These are phyloP conservation scores for Penicillium fimorum DNA, from an alignment of 495 filamentous ascomycete species.

Conservation along the genomic window DNA sequence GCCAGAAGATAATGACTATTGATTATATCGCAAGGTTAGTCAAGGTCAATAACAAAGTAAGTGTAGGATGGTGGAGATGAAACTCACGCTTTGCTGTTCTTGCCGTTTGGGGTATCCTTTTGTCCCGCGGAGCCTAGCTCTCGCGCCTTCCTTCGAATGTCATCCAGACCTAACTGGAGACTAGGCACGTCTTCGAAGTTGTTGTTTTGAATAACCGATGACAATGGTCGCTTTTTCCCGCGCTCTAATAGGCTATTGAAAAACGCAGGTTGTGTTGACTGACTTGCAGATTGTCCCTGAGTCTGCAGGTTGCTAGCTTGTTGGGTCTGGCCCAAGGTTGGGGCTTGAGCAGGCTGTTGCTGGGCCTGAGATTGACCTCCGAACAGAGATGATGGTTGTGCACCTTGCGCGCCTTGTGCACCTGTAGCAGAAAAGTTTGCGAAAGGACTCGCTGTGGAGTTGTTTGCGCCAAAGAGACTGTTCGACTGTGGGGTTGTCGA, in stretches of 20 bases:
- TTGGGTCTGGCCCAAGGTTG: constrained; percentile 33
- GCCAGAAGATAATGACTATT: constrained; percentile 77
- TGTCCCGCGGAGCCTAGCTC: constrained; percentile 62
- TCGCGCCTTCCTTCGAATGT: constrained; percentile 79
- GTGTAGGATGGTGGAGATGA: background rate
- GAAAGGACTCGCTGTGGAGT: constrained; percentile 20
- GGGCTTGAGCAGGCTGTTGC: constrained; percentile 34
- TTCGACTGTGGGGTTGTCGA: constrained; percentile 26
- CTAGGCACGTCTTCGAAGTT: constrained; percentile 51
- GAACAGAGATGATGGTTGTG: constrained; percentile 30
- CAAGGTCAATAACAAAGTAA: background rate
- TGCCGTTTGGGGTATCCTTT: constrained; percentile 43
- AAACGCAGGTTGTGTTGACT: constrained; percentile 60
- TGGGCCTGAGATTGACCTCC: constrained; percentile 33
- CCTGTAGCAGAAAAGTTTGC: constrained; percentile 19
- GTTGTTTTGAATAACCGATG: constrained; percentile 35
- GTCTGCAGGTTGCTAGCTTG: constrained; percentile 21
- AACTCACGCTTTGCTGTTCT: constrained; percentile 64
- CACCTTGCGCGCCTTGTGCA: constrained; percentile 26
- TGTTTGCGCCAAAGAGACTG: constrained; percentile 38
- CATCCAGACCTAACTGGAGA: constrained; percentile 80
- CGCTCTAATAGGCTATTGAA: constrained; percentile 86
- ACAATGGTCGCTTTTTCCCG: constrained; percentile 54
- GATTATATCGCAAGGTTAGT: constrained; percentile 10
- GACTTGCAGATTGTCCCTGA: constrained; percentile 24